Evolutionary conservation across 805 yeast genomes (phyloP).

Genomic region (Barnettozyma wickerhamii): DNA sequence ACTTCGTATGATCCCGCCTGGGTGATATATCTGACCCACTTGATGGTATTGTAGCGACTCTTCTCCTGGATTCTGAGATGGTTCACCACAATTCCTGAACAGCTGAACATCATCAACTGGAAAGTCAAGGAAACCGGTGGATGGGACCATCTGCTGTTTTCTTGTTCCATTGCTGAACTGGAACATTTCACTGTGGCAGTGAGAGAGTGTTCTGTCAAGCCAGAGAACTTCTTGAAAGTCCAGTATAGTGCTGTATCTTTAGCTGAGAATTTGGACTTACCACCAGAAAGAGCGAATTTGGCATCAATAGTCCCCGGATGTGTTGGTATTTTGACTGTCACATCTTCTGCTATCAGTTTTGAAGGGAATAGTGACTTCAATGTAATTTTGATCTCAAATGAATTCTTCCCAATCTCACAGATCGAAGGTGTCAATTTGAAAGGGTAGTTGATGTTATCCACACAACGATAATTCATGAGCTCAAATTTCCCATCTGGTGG

Average conservation of each 20-base stretch:
- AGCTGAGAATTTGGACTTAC: conserved; percentile 65
- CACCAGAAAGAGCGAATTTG: conserved; percentile 44
- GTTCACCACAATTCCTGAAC: conserved; percentile 72
- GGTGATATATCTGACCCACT: conserved; percentile 82
- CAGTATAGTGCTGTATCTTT: conserved; percentile 64
- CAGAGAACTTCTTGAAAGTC: conserved; percentile 65
- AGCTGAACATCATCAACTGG: conserved; percentile 65
- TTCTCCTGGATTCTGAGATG: conserved; percentile 62
- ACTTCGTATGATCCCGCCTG: conserved; percentile 80
- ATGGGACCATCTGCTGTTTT: conserved; percentile 7
- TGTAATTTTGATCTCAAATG: conserved; percentile 53
- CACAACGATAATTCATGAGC: conserved; percentile 66
- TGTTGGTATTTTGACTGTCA: conserved; percentile 61
- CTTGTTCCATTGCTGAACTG: conserved; percentile 10
- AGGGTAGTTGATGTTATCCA: conserved; percentile 62
- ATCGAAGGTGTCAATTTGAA: conserved; percentile 59
- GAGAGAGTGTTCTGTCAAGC: conserved; percentile 59
- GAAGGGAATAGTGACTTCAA: conserved; percentile 58
- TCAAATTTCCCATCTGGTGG: conserved; percentile 91
- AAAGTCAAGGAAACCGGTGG: conserved; percentile 72
- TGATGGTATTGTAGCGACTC: conserved; percentile 57
- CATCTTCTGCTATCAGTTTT: conserved; percentile 58
- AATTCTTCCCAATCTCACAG: conserved; percentile 38
- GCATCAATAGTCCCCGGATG: conserved; percentile 57
- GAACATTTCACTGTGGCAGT: conserved; percentile 48